Conservation (phyloP, 768 basidiomycete species). For the Pisolithus orientalis region DNA sequence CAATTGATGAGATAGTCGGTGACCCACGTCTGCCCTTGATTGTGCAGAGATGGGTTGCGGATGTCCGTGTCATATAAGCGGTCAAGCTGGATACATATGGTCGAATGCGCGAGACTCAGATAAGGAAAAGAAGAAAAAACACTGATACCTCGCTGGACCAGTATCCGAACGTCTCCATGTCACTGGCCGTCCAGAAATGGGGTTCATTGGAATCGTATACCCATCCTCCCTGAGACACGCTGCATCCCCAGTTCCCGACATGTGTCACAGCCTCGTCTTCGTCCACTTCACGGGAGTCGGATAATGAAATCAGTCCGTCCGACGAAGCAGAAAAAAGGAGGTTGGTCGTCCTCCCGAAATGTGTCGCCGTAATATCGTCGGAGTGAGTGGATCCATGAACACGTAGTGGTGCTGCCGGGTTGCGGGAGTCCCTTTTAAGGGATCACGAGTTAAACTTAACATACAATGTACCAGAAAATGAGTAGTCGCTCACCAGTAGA, state of each 20-base stretch:
- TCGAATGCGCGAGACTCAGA: neutral
- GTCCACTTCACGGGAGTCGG: conserved; percentile 67
- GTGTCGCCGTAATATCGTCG: conserved; percentile 81
- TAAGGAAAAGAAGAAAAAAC: neutral
- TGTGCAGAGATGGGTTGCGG: conserved; percentile 57
- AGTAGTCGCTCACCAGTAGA: conserved; percentile 63
- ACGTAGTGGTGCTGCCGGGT: conserved; percentile 60
- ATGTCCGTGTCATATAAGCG: conserved; percentile 52
- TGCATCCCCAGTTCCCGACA: conserved; percentile 84
- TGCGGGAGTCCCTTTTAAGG: conserved; percentile 72
- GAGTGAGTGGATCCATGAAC: conserved; percentile 86
- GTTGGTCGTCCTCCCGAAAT: conserved; percentile 41
- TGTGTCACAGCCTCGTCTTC: conserved; percentile 82
- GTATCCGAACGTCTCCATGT: conserved; percentile 90
- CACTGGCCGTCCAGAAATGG: conserved; percentile 77
- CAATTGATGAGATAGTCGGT: conserved; percentile 70
- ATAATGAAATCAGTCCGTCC: conserved; percentile 75
- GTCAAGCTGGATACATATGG: conserved; percentile 51
- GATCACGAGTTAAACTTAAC: neutral
- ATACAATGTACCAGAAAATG: neutral
- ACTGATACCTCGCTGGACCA: conserved; percentile 67
- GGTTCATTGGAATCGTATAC: conserved; percentile 31
- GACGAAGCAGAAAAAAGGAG: conserved; percentile 76
- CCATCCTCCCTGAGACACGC: conserved; percentile 74
- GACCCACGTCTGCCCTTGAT: conserved; percentile 56